Conservation (phyloP, 345 rosid genomes). For the Cardiospermum halicacabum region DNA sequence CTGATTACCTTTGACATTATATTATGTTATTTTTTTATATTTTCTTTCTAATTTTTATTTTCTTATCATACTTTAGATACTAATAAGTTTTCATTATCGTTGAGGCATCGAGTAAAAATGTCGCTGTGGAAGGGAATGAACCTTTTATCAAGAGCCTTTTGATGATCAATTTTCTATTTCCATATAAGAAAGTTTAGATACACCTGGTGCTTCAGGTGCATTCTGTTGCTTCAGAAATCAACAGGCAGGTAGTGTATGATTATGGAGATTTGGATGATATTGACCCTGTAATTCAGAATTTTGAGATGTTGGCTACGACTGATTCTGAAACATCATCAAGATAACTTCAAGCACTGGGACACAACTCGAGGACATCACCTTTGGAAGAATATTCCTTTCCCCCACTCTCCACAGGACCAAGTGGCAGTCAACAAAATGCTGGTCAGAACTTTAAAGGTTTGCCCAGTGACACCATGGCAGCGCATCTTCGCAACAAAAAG, state of each 20-base stretch:
- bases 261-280: conserved; percentile 36
- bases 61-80: conserved; percentile 50
- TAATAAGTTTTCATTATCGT: conserved; percentile 79
- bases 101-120: conserved; percentile 53
- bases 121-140: conserved; percentile 69
- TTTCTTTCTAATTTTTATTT: background rate
- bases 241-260: conserved; percentile 33
- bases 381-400: conserved; percentile 83
- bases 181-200: conserved; percentile 54
- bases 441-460: conserved; percentile 41
- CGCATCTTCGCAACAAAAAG: conserved; percentile 48
- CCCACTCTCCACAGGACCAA: conserved; percentile 51
- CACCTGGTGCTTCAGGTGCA: conserved; percentile 28
- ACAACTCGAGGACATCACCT: conserved; percentile 45
- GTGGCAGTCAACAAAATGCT: conserved; percentile 38
- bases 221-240: conserved; percentile 37
- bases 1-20: background rate
- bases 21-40: background rate
- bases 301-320: conserved; percentile 42
- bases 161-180: conserved; percentile 53
- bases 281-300: conserved; percentile 57
- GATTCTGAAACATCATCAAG: conserved; percentile 58
- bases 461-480: conserved; percentile 61
- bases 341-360: conserved; percentile 83
- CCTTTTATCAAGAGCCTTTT: conserved; percentile 64